Base-by-base conservation (phyloP, 768 basidiomycete genomes). In the Russula earlei region DNA sequence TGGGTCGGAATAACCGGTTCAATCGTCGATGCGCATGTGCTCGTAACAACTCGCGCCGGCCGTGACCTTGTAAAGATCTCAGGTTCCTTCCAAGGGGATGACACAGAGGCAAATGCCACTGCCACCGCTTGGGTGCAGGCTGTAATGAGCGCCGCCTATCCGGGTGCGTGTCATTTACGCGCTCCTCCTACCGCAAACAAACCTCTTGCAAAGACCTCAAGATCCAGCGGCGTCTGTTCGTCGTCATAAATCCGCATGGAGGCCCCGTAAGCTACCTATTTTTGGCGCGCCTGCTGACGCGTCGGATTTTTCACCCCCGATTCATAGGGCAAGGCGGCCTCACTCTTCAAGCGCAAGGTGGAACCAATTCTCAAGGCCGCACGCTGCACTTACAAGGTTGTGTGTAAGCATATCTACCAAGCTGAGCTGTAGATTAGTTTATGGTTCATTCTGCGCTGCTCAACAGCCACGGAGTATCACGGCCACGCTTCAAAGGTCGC, bases 201-300 rank as follows among this genome's bases (percentile, higher is more conserved):
- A 37, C 31, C 0, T 4, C 29, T 52, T 34, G 27, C 10, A 45
- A 65, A 75, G 86, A 79, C 40, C 67, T 79, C n/a, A 77, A 77
- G 62, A 80, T 75, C 20, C 67, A 72, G 48, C 75, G 83, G 44
- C 70, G 73, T 19, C 65, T 94, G 29, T 80, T 82, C 59, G 76
- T 92, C 8, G 65, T 94, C 41, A 75, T 94, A 37, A 94, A 93
- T 67, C 91, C 91, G 9, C 70, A 76, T 53, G 83, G 91, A 49
- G 91, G 91, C n/a, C 76, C 74, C 20, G 90, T 89, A 65, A 29
- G 83, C 73, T 1, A 36, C 20, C 20, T 24, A 38, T 19, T 6
- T 10, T 44, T n/a, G n/a, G n/a, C 17, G 46, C 11, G 42, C 17
- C 38, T 33, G 29, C 36, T 49, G 40, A 40, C 15, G 49, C 19